Evolutionary conservation across 2,329 filamentous ascomycete species (phyloP).

Genomic region (Cladosporium sphaerospermum): DNA sequence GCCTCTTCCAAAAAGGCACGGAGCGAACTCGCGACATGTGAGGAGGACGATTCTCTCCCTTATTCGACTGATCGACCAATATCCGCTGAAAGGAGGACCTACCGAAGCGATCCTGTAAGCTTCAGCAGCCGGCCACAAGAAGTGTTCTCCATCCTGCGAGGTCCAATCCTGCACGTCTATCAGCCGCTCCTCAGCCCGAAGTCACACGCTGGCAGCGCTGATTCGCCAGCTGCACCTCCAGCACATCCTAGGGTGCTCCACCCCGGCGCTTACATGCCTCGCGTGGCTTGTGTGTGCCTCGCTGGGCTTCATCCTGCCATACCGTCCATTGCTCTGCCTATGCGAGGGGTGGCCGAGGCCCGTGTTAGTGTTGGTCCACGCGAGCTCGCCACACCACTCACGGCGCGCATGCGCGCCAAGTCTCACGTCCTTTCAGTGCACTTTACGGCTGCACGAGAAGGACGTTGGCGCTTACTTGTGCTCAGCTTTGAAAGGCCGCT

Average conservation of each 20-base stretch:
- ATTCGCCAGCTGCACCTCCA: neutral
- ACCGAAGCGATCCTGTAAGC: too few relatives aligned
- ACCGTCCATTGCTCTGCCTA: neutral
- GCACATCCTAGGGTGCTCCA: neutral
- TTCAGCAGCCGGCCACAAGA: too few relatives aligned
- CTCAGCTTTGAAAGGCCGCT: neutral
- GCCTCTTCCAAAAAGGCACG: too few relatives aligned
- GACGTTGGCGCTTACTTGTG: neutral
- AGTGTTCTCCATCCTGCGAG: too few relatives aligned
- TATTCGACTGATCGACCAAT: too few relatives aligned
- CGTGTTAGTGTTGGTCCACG: neutral
- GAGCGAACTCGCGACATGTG: too few relatives aligned
- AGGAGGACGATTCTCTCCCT: too few relatives aligned
- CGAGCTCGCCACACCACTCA: constrained; percentile 1
- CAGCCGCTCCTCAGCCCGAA: neutral
- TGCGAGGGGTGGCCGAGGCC: constrained; percentile 2
- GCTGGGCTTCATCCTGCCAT: neutral
- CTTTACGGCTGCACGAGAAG: neutral
- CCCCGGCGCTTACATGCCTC: neutral
- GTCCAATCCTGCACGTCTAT: neutral
- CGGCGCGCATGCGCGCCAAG: constrained; percentile 1
- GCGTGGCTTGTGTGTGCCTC: too few relatives aligned
- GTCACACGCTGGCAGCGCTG: neutral
- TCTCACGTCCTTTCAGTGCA: neutral
- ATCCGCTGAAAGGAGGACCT: too few relatives aligned